Conservation (phyloP, 345 rosid species). For the Brassica carinata region DNA sequence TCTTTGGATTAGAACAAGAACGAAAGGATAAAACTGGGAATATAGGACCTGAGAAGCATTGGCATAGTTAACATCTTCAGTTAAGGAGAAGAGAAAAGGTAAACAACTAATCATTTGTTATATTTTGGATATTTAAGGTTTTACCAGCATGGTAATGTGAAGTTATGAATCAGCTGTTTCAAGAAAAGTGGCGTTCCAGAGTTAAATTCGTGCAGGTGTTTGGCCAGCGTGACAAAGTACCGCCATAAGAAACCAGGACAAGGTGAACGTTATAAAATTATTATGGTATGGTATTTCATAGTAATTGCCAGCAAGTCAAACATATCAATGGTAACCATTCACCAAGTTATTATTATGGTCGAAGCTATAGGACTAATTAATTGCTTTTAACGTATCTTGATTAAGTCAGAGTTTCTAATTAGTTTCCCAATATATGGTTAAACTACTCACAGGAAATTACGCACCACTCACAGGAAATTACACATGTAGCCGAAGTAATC, state of each 20-base stretch:
- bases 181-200: too few relatives aligned
- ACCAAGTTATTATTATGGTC: too few relatives aligned
- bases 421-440: neutral
- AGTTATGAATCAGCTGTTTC: too few relatives aligned
- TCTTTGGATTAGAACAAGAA: neutral
- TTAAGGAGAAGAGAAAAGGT: too few relatives aligned
- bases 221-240: neutral
- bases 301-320: neutral
- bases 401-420: neutral
- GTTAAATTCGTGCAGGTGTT: neutral
- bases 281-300: neutral
- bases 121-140: too few relatives aligned
- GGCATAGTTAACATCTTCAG: too few relatives aligned
- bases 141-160: too few relatives aligned
- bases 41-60: too few relatives aligned
- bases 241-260: neutral
- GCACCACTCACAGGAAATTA: neutral
- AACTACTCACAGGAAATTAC: neutral
- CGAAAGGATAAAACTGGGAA: neutral
- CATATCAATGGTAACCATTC: neutral
- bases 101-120: too few relatives aligned
- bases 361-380: too few relatives aligned
- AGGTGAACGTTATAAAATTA: neutral
- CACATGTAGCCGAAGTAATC: neutral
- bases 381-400: neutral